Conservation (phyloP, 139 green algal genomes). For the Chlorella ohadii region DNA sequence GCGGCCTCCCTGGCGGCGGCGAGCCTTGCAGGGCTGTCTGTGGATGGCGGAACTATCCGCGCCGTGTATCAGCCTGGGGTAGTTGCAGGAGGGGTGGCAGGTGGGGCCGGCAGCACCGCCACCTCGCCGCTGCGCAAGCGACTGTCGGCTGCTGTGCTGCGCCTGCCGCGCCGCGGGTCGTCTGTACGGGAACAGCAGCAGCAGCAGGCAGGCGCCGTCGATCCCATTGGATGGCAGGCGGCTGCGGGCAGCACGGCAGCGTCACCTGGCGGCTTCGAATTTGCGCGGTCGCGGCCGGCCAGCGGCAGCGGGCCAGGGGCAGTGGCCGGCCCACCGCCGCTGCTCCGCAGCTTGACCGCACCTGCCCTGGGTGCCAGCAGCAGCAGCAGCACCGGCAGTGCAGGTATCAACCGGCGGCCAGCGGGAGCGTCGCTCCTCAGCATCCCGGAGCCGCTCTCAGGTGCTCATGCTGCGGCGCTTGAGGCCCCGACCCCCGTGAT, state of each 20-base stretch:
- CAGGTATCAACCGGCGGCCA: background rate
- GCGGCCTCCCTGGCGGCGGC: background rate
- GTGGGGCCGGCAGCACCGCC: background rate
- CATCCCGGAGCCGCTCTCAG: background rate
- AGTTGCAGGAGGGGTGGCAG: background rate
- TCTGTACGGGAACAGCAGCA: background rate
- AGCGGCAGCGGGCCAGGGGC: background rate
- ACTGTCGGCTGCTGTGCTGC: background rate
- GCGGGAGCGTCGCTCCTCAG: background rate
- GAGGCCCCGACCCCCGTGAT: constrained; percentile 10
- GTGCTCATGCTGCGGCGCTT: background rate
- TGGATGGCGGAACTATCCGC: background rate
- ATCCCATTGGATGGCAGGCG: background rate
- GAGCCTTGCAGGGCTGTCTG: background rate
- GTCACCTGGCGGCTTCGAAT: background rate
- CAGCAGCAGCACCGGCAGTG: too few relatives aligned
- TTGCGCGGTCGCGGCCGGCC: background rate
- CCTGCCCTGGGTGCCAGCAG: background rate
- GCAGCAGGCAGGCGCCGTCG: background rate
- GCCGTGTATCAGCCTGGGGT: background rate
- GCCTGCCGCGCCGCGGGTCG: background rate
- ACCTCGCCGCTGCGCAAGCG: background rate
- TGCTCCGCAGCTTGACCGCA: background rate
- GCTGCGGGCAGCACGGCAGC: background rate
- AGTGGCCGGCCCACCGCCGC: background rate